These are phyloP conservation scores for Nasturtium officinale DNA, from an alignment of 345 rosid genomes.

Conservation along the genomic window DNA sequence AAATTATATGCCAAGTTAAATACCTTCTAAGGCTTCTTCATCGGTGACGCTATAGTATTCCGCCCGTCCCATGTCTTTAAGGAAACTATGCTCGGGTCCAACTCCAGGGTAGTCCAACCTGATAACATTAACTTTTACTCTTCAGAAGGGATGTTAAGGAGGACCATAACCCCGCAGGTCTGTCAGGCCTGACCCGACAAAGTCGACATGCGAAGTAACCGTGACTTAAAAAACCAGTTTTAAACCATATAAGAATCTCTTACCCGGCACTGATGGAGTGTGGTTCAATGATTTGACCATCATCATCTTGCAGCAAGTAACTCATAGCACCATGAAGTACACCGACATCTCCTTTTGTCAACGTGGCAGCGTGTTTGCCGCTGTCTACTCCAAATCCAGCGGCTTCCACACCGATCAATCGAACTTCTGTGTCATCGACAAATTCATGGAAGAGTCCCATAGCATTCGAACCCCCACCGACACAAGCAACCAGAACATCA, in stretches of 20 bases:
- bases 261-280: constrained; percentile 97
- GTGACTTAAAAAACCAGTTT: neutral
- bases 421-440: constrained; percentile 67
- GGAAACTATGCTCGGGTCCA: constrained; percentile 97
- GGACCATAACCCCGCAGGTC: neutral
- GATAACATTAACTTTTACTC: constrained; percentile 11
- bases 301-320: constrained; percentile 89
- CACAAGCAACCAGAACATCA: constrained; percentile 90
- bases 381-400: constrained; percentile 93
- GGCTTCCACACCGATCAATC: constrained; percentile 94
- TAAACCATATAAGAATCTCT: constrained; percentile 10
- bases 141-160: neutral
- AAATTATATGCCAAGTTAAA: neutral
- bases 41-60: constrained; percentile 83
- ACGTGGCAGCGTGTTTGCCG: constrained; percentile 97
- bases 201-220: neutral
- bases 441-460: constrained; percentile 97
- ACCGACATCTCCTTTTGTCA: constrained; percentile 86
- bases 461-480: constrained; percentile 97
- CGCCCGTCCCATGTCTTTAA: constrained; percentile 84
- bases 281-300: constrained; percentile 94
- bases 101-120: constrained; percentile 99
- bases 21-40: constrained; percentile 94
- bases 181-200: too few species aligned
- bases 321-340: constrained; percentile 98